Evolutionary conservation across 768 basidiomycete species (phyloP).

Genomic region (Auriscalpium orientale): DNA sequence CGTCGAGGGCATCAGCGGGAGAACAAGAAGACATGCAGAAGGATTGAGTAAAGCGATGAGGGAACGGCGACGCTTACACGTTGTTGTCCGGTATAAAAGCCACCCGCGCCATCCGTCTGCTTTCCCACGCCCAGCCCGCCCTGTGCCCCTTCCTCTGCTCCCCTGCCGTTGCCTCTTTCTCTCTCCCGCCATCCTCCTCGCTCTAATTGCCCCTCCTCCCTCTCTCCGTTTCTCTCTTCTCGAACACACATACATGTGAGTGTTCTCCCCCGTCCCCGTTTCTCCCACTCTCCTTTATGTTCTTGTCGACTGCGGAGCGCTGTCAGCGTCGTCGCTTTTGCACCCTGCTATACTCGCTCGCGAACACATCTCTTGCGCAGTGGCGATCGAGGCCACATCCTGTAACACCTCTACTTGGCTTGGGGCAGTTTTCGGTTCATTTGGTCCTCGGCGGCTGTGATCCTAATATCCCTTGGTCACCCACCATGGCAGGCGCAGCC

Average conservation of each 20-base stretch:
- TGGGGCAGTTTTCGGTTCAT: background rate
- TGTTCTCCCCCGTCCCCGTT: background rate
- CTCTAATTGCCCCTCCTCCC: conserved; percentile 4
- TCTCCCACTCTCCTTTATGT: background rate
- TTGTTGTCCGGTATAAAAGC: conserved; percentile 16
- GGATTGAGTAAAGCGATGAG: conserved; percentile 1
- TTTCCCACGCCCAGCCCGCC: conserved; percentile 22
- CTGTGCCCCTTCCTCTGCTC: conserved; percentile 10
- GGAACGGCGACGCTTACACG: conserved; percentile 10
- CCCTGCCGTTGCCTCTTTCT: background rate
- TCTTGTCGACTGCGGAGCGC: background rate
- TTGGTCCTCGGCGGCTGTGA: background rate
- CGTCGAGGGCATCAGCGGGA: background rate
- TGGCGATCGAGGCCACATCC: background rate
- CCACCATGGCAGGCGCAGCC: background rate
- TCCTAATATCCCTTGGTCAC: background rate
- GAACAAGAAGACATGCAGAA: conserved; percentile 1
- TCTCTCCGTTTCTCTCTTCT: conserved; percentile 3
- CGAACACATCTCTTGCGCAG: background rate
- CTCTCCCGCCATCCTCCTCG: conserved; percentile 13
- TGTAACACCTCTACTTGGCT: background rate
- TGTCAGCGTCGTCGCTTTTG: background rate
- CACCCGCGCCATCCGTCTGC: conserved; percentile 9
- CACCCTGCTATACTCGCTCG: background rate
- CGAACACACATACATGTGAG: background rate